Percentiles rank a stretch among this genome's conserved stretches.
Conservation (phyloP, 805 yeast genomes). For the Cyberlindnera suaveolens region DNA sequence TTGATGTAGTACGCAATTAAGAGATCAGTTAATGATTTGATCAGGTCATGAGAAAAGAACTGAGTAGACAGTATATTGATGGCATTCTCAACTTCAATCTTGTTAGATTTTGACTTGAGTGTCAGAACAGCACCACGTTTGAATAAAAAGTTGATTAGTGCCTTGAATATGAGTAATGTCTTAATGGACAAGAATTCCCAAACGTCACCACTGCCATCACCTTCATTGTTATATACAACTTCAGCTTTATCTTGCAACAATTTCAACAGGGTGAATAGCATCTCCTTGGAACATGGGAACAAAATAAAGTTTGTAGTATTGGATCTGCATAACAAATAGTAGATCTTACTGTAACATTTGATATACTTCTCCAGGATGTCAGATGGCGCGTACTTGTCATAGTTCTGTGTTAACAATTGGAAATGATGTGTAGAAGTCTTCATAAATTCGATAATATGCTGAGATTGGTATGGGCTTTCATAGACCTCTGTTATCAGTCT, state of each 20-base stretch:
- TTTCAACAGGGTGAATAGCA: conserved; percentile 55
- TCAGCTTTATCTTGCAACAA: conserved; percentile 59
- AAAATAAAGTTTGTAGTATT: conserved; percentile 70
- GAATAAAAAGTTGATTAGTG: conserved; percentile 52
- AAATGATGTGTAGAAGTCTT: conserved; percentile 52
- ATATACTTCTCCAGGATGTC: conserved; percentile 60
- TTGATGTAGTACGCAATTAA: conserved; percentile 70
- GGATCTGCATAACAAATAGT: conserved; percentile 47
- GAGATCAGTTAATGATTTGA: conserved; percentile 56
- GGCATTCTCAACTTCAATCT: conserved; percentile 55
- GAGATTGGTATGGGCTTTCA: conserved; percentile 59
- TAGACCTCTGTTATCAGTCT: conserved; percentile 72
- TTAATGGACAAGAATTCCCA: conserved; percentile 75
- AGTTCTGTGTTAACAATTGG: conserved; percentile 45
- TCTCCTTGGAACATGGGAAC: conserved; percentile 54
- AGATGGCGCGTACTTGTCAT: conserved; percentile 38
- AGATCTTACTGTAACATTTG: conserved; percentile 70
- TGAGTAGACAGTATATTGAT: conserved; percentile 43
- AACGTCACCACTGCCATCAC: conserved; percentile 40
- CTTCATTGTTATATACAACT: conserved; percentile 49
- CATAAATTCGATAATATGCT: conserved; percentile 55
- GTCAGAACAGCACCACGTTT: conserved; percentile 61
- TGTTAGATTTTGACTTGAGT: conserved; percentile 58
- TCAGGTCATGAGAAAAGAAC: conserved; percentile 51
- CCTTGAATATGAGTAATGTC: conserved; percentile 57